These are phyloP conservation scores for Hypoxylon rubiginosum DNA, from an alignment of 2,329 filamentous ascomycete species.

Conservation along the genomic window DNA sequence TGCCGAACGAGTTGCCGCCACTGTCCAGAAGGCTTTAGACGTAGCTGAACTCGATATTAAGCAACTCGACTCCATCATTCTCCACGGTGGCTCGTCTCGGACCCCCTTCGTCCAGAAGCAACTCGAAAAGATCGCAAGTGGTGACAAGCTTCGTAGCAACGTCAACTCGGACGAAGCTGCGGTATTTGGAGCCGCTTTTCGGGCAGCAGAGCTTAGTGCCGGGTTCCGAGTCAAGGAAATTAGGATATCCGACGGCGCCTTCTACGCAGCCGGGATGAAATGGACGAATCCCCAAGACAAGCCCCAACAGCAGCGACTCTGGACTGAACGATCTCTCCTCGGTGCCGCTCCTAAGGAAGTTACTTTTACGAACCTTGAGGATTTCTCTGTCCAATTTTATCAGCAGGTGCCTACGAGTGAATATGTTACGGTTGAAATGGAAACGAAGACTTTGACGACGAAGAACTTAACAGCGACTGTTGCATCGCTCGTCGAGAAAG, in stretches of 20 bases:
- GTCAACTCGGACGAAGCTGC: constrained; percentile 98
- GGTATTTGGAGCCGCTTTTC: constrained; percentile 95
- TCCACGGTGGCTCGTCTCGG: constrained; percentile 89
- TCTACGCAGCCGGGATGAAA: constrained; percentile 80
- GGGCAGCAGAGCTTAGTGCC: constrained; percentile 90
- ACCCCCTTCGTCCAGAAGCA: constrained; percentile 95
- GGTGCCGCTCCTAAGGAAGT: constrained; percentile 85
- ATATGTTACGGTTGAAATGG: constrained; percentile 64
- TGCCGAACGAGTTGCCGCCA: constrained; percentile 74
- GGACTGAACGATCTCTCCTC: constrained; percentile 80
- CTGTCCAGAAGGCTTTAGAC: constrained; percentile 80
- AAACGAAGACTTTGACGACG: constrained; percentile 77
- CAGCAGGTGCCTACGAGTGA: constrained; percentile 72
- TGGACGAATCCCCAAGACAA: constrained; percentile 79
- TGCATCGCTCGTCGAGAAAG: constrained; percentile 80
- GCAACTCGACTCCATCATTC: constrained; percentile 90
- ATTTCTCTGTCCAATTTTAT: constrained; percentile 84
- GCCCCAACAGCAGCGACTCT: constrained; percentile 83
- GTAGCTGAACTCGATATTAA: constrained; percentile 78
- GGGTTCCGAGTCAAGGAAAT: constrained; percentile 99
- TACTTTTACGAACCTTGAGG: constrained; percentile 83
- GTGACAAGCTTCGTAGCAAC: constrained; percentile 88
- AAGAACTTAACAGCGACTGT: constrained; percentile 89
- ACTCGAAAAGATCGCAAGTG: constrained; percentile 80
- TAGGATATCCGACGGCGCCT: constrained; percentile 79